Evolutionary conservation across 352 stramenopile genomes (phyloP).

Genomic region (Globisporangium paroecandrum): DNA sequence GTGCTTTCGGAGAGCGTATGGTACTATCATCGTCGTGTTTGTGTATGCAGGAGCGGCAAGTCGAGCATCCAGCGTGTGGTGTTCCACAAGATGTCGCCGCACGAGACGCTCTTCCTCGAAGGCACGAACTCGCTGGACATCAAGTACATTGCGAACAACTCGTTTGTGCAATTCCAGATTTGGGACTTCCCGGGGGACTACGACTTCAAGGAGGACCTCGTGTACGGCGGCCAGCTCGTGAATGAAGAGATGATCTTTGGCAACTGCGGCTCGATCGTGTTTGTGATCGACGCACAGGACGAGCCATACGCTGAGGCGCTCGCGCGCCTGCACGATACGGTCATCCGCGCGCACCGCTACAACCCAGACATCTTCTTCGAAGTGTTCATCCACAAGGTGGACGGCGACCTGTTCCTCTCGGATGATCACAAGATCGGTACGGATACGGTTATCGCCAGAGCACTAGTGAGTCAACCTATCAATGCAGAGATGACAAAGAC

Average conservation of each 20-base stretch:
- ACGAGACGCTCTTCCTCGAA: slow-evolving; percentile 95
- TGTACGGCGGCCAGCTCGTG: slow-evolving; percentile 85
- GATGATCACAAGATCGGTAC: slow-evolving; percentile 97
- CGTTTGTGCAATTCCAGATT: slow-evolving; percentile 98
- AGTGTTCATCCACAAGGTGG: slow-evolving; percentile 99
- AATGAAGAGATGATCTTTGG: slow-evolving; percentile 92
- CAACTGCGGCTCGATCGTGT: slow-evolving; percentile 92
- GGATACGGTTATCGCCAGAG: background rate
- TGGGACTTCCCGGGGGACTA: slow-evolving; percentile 98
- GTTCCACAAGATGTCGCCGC: slow-evolving; percentile 98
- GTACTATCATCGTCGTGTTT: background rate
- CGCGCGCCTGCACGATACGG: slow-evolving; percentile 85
- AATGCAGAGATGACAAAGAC: background rate
- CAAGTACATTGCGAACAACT: slow-evolving; percentile 97
- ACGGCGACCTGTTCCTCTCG: slow-evolving; percentile 97
- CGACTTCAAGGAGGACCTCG: slow-evolving; percentile 88
- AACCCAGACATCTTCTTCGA: slow-evolving; percentile 97
- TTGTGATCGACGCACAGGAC: slow-evolving; percentile 98
- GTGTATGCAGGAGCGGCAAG: slow-evolving; percentile 67
- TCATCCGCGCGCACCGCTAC: slow-evolving; percentile 82
- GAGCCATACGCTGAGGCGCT: slow-evolving; percentile 87
- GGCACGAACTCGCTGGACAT: slow-evolving; percentile 86
- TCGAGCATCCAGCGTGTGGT: slow-evolving; percentile 94
- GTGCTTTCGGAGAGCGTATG: background rate
- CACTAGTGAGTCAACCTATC: too few relatives aligned